Evolutionary conservation across 305 asterid species (phyloP), one percentile per base, ranked within the genome.

Genomic region (Plantago lanceolata): DNA sequence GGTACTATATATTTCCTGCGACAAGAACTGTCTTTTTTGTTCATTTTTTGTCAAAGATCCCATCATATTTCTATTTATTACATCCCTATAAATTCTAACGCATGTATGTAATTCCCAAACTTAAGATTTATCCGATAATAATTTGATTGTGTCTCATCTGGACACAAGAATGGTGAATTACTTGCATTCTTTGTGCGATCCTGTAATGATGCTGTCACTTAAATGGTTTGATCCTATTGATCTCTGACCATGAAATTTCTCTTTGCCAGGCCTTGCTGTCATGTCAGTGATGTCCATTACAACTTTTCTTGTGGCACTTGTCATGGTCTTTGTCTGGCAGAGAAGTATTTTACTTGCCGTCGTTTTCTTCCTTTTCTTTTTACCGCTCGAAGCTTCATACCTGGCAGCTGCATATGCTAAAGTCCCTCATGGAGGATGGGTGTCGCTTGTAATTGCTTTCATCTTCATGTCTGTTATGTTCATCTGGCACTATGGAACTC

Each of bases 351-450:
- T 78, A 52, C 74, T 79, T 35, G 94, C 96, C 16, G 66, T 65
- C 28, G 64, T 61, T 13, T 92, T 92, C 74, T 94, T 92, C 76
- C 53, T 84, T 40, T 75, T 85, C 80, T 92, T 89, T 68, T 75
- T 89, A 89, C 16, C 77, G 55, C 62, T 89, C 13, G 98, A 92
- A 80, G 88, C 81, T 14, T 61, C 74, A 57, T 92, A 78, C 78
- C 81, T 92, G 47, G 57, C 80, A 4, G 82, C 96, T 0, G 96
- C 98, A 9, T 70, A 68, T 49, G 79, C 76, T 0, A 89, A 89
- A 78, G 73, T 92, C 65, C 96, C 96, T 48, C 96, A 89, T 79
- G 96, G 98, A 59, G 98, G 98, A 48, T 92, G 96, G 98, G 86
- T 92, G 69, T 89, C 96, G 52, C 79, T 89, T 43, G 79, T 83